A percentile compares a stretch with the other conserved stretches of the same genome.
Conservation (phyloP, 2,329 filamentous ascomycete species). For the Pestalotiopsis sp. region DNA sequence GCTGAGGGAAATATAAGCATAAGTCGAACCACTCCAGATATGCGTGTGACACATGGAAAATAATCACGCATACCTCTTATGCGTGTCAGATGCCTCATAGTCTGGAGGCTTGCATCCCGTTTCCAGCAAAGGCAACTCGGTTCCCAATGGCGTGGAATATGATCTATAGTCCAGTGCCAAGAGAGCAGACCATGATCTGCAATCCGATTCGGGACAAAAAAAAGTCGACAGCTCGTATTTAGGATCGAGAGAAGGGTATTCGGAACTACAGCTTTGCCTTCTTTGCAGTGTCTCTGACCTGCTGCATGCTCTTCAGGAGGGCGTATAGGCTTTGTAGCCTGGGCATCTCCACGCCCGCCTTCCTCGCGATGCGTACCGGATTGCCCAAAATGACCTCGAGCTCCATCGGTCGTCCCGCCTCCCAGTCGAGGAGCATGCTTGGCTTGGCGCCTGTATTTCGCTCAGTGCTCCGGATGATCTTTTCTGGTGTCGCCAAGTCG, state of each 20-base stretch:
- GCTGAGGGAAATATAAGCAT: conserved; percentile 5
- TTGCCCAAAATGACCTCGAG: conserved; percentile 75
- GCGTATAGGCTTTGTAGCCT: conserved; percentile 70
- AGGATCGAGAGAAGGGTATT: neutral
- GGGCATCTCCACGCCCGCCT: conserved; percentile 66
- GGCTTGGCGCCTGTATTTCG: conserved; percentile 66
- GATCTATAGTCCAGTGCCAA: too few relatives aligned
- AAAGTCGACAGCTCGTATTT: neutral
- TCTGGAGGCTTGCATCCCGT: neutral
- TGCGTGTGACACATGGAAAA: neutral
- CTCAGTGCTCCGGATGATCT: conserved; percentile 64
- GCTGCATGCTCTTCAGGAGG: conserved; percentile 63
- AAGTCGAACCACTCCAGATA: neutral
- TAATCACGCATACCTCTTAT: neutral
- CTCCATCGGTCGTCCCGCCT: conserved; percentile 66
- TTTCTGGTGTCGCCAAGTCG: conserved; percentile 63
- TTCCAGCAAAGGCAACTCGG: neutral
- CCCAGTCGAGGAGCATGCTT: conserved; percentile 74
- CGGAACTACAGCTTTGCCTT: conserved; percentile 35
- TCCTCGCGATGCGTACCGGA: conserved; percentile 66
- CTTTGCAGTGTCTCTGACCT: conserved; percentile 44
- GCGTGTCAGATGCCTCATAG: neutral
- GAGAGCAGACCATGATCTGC: too few relatives aligned
- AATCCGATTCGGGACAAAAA: too few relatives aligned
- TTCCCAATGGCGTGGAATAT: neutral